Evolutionary conservation across 805 yeast species (phyloP), one percentile per base, ranked within the genome.

Genomic region (Candida ponderosae): DNA sequence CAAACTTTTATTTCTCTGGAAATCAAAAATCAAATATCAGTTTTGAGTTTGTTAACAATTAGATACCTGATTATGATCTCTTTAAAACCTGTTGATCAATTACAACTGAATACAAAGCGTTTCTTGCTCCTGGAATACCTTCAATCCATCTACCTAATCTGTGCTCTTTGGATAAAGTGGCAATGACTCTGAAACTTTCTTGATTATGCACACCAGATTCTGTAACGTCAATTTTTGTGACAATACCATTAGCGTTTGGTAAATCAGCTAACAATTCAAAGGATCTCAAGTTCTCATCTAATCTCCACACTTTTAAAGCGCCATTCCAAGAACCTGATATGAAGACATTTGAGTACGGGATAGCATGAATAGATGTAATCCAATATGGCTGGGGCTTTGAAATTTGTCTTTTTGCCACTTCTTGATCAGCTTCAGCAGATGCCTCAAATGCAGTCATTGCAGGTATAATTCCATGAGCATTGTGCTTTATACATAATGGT

Each of bases 271-370:
- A 43, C 7, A 66, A 55, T 26, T 59, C 63, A 55, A 90, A 81
- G 26, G 67, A 62, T 48, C 95, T 72, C 49, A 80, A 54, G 36
- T 75, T 79, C 35, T 74, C 79, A 35, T 70, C 72, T 20, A 90
- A 56, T 52, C 75, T 74, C 97, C 97, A 93, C 33, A 87, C 70
- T 42, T 72, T 76, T 38, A 93, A 58, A 8, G 67, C 56, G 4
- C 97, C 97, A 52, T 77, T 73, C 80, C 86, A 83, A 3, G 97
- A 89, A 1, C 98, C 98, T 11, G 87, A 76, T 32, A 90, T 65
- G 53, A 93, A 86, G 6, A 86, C 59, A 53, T 93, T 88, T 11
- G 89, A 73, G 56, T 76, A 90, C 15, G 97, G 96, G 18, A 90
- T 65, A 0, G 95, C 86, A 48, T 79, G 70, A 9, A 90, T 57